Base-by-base conservation (phyloP, 2,329 filamentous ascomycete species). In the Botrytis elliptica region DNA sequence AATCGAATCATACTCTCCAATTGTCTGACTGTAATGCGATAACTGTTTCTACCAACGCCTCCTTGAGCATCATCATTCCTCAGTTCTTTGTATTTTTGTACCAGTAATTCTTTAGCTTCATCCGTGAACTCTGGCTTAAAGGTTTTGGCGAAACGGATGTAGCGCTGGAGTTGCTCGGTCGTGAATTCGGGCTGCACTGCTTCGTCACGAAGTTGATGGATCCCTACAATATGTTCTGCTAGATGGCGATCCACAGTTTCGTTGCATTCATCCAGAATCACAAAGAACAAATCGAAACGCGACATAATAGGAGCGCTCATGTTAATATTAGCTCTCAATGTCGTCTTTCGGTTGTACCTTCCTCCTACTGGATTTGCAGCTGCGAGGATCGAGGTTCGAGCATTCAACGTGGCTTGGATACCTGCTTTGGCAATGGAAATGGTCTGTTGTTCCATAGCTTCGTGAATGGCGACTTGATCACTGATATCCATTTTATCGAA, bases 401-500 rank as follows among this genome's bases (percentile, higher is more conserved):
- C 96, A 81, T 99, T 99, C 64, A 99, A 88, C 0, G 96, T 99
- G 6, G 96, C 97, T 82, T 99, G 96, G 74, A 99, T 99, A 80
- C 96, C 96, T 8, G 96, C 96, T 84, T 99, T 99, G 75, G 96
- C 95, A 80, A 99, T 99, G 14, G 94, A 98, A 77, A 99, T 99
- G 8, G 96, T 99, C 84, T 99, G 96, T 85, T 99, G 96, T 88
- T 99, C 96, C 96, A 99, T 99, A 74, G 96, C 96, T 89, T 99
- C 96, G 88, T 99, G 96, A 80, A 99, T 99, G 77, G 96, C 96
- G 72, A 99, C 96, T 84, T 99, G 96, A 82, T 99, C 96, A 70
- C 86, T 90, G 75, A 99, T 93, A 80, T 99, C 96, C 96, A 99
- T 99, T 86, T 99, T 99, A 89, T 99, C 96, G 79, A 99, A 99